These are phyloP conservation scores for Termitomyces eurrhizus DNA, from an alignment of 768 basidiomycete species.

Conservation along the genomic window DNA sequence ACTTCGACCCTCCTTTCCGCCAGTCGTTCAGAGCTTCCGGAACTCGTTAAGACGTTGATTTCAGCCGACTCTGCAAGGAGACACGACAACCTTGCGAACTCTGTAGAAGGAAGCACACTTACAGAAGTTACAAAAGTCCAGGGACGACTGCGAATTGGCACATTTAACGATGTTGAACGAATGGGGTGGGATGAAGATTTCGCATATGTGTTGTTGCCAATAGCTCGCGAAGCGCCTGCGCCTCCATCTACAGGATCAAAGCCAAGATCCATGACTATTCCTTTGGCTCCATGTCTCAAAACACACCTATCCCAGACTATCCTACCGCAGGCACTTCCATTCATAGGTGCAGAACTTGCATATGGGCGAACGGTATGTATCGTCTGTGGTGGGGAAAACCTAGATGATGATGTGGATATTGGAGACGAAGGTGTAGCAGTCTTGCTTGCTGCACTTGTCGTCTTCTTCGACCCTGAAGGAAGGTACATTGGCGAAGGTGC, in stretches of 20 bases:
- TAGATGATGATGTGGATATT: not conserved
- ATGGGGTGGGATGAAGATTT: not conserved
- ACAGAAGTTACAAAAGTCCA: constrained; percentile 10
- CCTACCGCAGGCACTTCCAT: constrained; percentile 9
- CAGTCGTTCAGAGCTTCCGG: constrained; percentile 45
- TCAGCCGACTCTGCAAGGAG: constrained; percentile 1
- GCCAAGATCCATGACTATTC: constrained; percentile 14
- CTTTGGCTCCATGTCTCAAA: constrained; percentile 8
- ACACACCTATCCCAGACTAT: constrained; percentile 7
- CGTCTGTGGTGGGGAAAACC: constrained; percentile 7
- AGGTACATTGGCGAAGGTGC: not conserved
- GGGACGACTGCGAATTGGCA: constrained; percentile 11
- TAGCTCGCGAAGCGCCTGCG: not conserved
- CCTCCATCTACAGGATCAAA: not conserved
- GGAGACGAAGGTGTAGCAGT: constrained; percentile 14
- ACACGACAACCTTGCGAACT: constrained; percentile 21
- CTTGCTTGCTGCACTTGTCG: constrained; percentile 10
- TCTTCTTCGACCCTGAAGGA: constrained; percentile 10
- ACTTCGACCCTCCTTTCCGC: constrained; percentile 17
- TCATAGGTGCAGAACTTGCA: constrained; percentile 10
- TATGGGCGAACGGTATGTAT: constrained; percentile 6
- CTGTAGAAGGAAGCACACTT: constrained; percentile 25
- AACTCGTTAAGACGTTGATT: constrained; percentile 33
- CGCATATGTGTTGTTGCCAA: constrained; percentile 9
- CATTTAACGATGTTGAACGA: constrained; percentile 9